Evolutionary conservation across 2,329 filamentous ascomycete genomes (phyloP), one percentile per base, ranked within the genome.

Genomic region (Pyrenophora tritici-repentis): DNA sequence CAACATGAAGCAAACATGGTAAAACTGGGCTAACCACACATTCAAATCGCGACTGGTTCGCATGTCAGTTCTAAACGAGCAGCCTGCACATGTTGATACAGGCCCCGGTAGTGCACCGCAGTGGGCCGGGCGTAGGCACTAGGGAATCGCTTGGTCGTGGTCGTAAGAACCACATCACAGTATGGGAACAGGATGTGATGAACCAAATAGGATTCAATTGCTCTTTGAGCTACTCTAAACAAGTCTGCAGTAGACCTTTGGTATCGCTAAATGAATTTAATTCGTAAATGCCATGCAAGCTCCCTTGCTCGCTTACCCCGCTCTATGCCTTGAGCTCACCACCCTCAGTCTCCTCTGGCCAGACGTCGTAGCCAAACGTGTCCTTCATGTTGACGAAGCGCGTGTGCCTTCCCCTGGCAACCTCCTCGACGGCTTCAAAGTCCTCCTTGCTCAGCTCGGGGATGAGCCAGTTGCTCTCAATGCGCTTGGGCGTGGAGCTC

Each of bases 371-470:
- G 6, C 88, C 88, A 71, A 90, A 90, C 1, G 86, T 89, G 59
- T 89, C 87, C 80, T 89, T 90, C 87, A 90, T 90, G 76, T 91
- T 90, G 52, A 91, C 87, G 66, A 91, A 90, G 32, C 88, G 83
- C 20, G 81, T 83, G 72, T 88, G 84, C 43, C 87, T 80, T 31
- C 84, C 84, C 68, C 83, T 79, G 1, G 86, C 86, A 6, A 90
- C 86, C 55, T 78, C 72, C 73, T 87, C 81, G 46, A 88, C 79
- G 12, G 80, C 84, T 55, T 79, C 76, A 63, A 86, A 81, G 59
- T 87, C 76, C 58, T 74, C 75, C 49, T 78, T 72, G 59, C 62
- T 73, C 51, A 90, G 76, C 65, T 82, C 74, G 24, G 86, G 85
- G 55, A 82, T 80, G 67, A 85, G 77, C 65, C 86, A 83, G 75